Conservation (phyloP, 768 basidiomycete genomes). For the Cantharellus anzutake region DNA sequence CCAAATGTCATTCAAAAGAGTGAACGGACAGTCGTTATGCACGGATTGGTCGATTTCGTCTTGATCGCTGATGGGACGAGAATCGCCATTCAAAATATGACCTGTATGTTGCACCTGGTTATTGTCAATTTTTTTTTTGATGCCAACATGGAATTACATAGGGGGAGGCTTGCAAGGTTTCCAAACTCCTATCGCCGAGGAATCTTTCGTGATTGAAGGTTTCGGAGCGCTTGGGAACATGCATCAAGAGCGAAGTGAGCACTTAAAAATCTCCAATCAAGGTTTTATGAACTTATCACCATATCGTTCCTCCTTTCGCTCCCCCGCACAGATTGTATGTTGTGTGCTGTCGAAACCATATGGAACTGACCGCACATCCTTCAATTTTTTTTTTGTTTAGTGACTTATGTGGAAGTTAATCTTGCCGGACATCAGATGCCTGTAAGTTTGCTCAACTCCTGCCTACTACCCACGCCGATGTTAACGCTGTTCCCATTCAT, state of each 20-base stretch:
- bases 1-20: slow-evolving; percentile 64
- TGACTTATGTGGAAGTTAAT: slow-evolving; percentile 47
- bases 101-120: background rate
- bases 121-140: background rate
- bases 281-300: background rate
- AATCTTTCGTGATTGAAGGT: background rate
- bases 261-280: background rate
- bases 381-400: slow-evolving; percentile 1
- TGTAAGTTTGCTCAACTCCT: background rate
- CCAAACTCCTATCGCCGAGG: slow-evolving; percentile 39
- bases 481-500: background rate
- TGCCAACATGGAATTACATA: slow-evolving; percentile 40
- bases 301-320: background rate
- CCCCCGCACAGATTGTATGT: background rate
- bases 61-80: slow-evolving; percentile 43
- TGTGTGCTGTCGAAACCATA: background rate
- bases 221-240: slow-evolving; percentile 10
- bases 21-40: slow-evolving; percentile 43
- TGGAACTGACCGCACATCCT: no score
- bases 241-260: slow-evolving; percentile 39
- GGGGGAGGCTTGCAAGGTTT: slow-evolving; percentile 48
- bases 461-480: background rate
- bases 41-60: slow-evolving; percentile 56
- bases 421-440: slow-evolving; percentile 49
- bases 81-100: slow-evolving; percentile 19